phyloP scores from a whole-genome alignment of 257 asterid genomes.

The Capsicum pubescens region DNA sequence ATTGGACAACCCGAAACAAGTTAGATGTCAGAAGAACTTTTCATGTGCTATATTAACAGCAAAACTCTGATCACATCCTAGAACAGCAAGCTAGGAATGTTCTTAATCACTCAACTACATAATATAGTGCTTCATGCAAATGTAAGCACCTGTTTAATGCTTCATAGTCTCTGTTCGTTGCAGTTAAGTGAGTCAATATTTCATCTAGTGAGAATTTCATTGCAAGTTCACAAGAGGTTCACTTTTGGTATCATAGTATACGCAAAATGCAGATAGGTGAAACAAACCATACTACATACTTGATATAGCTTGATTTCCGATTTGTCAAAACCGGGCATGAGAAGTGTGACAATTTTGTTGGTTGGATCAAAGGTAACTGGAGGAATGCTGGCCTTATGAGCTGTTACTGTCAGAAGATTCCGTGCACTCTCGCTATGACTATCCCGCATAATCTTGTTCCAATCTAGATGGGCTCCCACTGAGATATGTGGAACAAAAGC shows the following conservation, averaged over 20 bases:
- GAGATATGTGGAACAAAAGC: constrained; percentile 64
- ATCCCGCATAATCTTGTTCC: constrained; percentile 60
- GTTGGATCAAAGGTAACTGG: constrained; percentile 65
- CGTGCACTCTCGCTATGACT: constrained; percentile 61
- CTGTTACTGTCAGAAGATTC: constrained; percentile 47
- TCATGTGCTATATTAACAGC: neutral
- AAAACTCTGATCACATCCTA: neutral
- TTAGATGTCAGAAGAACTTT: neutral
- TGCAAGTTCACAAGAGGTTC: neutral
- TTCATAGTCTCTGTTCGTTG: neutral
- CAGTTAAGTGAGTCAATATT: neutral
- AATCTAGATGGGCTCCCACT: constrained; percentile 43
- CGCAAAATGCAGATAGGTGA: neutral
- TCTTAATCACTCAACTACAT: neutral
- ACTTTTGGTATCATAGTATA: neutral
- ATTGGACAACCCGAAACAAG: neutral
- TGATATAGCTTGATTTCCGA: constrained; percentile 96
- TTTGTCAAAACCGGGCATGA: constrained; percentile 98
- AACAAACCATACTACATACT: constrained; percentile 45
- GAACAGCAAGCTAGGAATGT: neutral
- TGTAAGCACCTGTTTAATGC: neutral
- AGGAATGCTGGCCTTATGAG: constrained; percentile 37
- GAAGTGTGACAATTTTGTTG: constrained; percentile 71
- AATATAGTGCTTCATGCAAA: constrained; percentile 9
- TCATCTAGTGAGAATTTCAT: neutral